Base-by-base conservation (phyloP, 768 basidiomycete species). In the Cystofilobasidium capitatum region DNA sequence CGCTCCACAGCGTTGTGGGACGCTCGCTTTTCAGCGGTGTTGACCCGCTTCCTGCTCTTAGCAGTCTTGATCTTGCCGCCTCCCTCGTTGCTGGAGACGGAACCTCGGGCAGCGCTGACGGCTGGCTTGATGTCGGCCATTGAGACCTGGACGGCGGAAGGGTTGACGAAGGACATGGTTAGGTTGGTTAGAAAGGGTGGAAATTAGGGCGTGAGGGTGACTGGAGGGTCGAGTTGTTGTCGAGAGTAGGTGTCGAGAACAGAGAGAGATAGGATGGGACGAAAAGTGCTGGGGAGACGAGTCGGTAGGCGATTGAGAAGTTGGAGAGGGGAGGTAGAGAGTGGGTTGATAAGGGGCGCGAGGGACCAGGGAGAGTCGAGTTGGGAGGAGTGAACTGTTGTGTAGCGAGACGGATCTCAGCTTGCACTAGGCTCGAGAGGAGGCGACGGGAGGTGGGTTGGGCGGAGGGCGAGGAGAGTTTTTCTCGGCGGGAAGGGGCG, bases 1-100 rank as follows among this genome's bases (percentile, higher is more conserved):
- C 96, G 83, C 80, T 97, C 96, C 66, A 97, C 91, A 37, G 96
- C 94, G 76, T 98, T 99, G 80, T 99, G 94, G 26, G 89, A 92
- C 4, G 91, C 91, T 40, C 94, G 81, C 78, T 93, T 89, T 77
- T 97, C 94, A 61, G 92, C 93, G 62, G 93, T 97, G 79, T 97
- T 97, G 62, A 91, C 92, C 37, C 92, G 85, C 70, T 91, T 83
- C 74, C 83, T 84, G 64, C 89, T 85, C 77, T 94, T 94, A 40
- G 64, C 51, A 20, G 64, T 47, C 64, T 65, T 65, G 42, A 58
- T 42, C 40, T 65, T 65, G n/a, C 62, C 62, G n/a, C 35, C 24
- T n/a, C 62, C 49, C 36, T 63, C 45, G 33, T 24, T 22, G 2
- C 31, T 33, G 22, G 37, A 6, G 8, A 40, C 59, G 35, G 40